Conservation (phyloP, 495 filamentous ascomycete genomes). For the Xylaria sp. region DNA sequence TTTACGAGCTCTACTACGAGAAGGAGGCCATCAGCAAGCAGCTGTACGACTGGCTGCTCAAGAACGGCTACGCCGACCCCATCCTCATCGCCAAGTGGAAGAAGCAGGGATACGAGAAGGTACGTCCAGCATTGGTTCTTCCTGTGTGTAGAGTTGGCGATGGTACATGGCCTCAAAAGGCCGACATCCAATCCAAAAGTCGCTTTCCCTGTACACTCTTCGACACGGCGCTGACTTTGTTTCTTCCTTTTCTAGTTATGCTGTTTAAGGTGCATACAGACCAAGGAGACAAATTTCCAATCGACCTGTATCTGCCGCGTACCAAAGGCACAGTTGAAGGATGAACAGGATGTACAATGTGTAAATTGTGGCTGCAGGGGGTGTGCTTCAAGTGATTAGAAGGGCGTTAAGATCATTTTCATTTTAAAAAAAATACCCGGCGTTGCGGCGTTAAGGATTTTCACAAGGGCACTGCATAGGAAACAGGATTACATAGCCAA, state of each 20-base stretch:
- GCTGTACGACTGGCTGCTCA: constrained; percentile 95
- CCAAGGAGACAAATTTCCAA: constrained; percentile 99
- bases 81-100: constrained; percentile 99
- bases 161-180: neutral
- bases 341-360: constrained; percentile 88
- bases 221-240: constrained; percentile 18
- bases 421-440: constrained; percentile 27
- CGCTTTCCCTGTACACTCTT: neutral
- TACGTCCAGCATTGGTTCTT: constrained; percentile 43
- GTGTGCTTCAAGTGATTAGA: constrained; percentile 85
- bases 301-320: constrained; percentile 97
- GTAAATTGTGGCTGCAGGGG: constrained; percentile 96
- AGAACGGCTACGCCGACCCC: constrained; percentile 94
- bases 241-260: constrained; percentile 66
- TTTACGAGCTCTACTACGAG: constrained; percentile 98
- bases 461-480: constrained; percentile 26
- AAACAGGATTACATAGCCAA: constrained; percentile 25
- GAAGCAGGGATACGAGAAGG: constrained; percentile 99
- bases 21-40: constrained; percentile 91
- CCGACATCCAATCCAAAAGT: neutral
- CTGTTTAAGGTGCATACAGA: constrained; percentile 95
- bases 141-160: neutral
- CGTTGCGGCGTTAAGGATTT: constrained; percentile 36
- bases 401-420: constrained; percentile 22
- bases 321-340: constrained; percentile 88